A percentile compares a stretch with the other conserved stretches of the same genome.
Evolutionary conservation across 1,139 yeast species (phyloP).

Genomic region (Geotrichum siamense): DNA sequence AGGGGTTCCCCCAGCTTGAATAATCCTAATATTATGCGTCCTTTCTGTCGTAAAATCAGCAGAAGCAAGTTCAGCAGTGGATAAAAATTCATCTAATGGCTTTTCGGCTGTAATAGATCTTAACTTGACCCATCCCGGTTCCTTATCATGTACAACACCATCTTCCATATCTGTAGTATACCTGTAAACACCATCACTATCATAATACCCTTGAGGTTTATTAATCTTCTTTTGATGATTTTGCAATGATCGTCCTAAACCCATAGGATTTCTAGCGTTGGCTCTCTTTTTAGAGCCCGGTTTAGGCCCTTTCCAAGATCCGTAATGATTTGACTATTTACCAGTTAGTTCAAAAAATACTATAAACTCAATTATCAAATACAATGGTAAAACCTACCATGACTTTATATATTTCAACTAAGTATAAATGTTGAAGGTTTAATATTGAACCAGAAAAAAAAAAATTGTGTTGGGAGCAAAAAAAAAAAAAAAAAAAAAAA

Average conservation of each 20-base stretch:
- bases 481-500: too few relatives aligned
- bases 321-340: slow-evolving; percentile 18
- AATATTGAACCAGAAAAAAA: too few relatives aligned
- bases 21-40: slow-evolving; percentile 74
- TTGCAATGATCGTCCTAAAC: slow-evolving; percentile 77
- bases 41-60: slow-evolving; percentile 94
- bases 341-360: background rate
- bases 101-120: slow-evolving; percentile 93
- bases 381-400: slow-evolving; percentile 8
- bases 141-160: slow-evolving; percentile 42
- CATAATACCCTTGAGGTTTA: slow-evolving; percentile 64
- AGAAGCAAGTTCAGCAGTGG: slow-evolving; percentile 91
- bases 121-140: slow-evolving; percentile 82
- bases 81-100: slow-evolving; percentile 87
- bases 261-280: slow-evolving; percentile 75
- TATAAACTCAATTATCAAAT: background rate
- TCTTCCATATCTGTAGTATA: slow-evolving; percentile 33
- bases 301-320: slow-evolving; percentile 84
- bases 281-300: slow-evolving; percentile 51
- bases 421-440: too few relatives aligned
- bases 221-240: slow-evolving; percentile 67
- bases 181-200: slow-evolving; percentile 49
- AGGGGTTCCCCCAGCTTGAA: slow-evolving; percentile 38
- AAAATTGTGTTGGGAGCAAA: too few relatives aligned
- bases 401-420: background rate